A percentile compares a stretch with the other conserved stretches of the same genome.
phyloP scores from a whole-genome alignment of 768 basidiomycete genomes.

The Mycena leptocephala region DNA sequence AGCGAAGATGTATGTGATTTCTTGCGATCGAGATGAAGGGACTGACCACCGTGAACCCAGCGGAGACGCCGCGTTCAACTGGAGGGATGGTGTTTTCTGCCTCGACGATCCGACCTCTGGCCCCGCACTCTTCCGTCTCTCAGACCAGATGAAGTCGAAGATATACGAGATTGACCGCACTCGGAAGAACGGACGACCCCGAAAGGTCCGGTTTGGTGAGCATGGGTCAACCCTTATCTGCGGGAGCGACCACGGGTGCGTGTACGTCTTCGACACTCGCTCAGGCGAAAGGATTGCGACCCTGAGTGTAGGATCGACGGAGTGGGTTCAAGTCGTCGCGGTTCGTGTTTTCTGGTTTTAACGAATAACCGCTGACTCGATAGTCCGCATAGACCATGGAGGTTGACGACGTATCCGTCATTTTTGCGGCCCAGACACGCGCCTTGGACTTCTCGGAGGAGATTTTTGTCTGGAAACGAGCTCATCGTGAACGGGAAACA shows the following conservation, averaged over 20 bases:
- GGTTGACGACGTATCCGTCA: conserved; percentile 1
- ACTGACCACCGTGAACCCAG: not conserved
- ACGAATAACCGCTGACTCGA: not conserved
- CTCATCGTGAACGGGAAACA: not conserved
- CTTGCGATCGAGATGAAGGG: not conserved
- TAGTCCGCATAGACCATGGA: not conserved
- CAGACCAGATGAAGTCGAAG: not conserved
- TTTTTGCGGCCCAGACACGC: conserved; percentile 15
- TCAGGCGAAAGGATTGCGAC: not conserved
- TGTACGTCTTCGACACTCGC: conserved; percentile 19
- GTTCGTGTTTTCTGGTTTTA: not conserved
- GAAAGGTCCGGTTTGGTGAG: conserved; percentile 13
- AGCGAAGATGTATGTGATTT: too few relatives aligned
- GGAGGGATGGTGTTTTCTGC: conserved; percentile 18
- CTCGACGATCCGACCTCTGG: conserved; percentile 13
- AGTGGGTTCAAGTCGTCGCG: conserved; percentile 14
- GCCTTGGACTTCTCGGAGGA: conserved; percentile 13
- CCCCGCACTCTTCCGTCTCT: conserved; percentile 10
- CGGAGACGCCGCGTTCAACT: too few relatives aligned
- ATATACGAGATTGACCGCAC: not conserved
- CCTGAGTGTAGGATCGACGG: conserved; percentile 7
- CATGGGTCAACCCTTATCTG: not conserved
- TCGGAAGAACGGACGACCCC: not conserved
- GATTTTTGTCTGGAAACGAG: conserved; percentile 18
- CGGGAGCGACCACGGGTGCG: conserved; percentile 15